phyloP scores from a whole-genome alignment of 768 basidiomycete genomes.

The Phaffia tasmanica region DNA sequence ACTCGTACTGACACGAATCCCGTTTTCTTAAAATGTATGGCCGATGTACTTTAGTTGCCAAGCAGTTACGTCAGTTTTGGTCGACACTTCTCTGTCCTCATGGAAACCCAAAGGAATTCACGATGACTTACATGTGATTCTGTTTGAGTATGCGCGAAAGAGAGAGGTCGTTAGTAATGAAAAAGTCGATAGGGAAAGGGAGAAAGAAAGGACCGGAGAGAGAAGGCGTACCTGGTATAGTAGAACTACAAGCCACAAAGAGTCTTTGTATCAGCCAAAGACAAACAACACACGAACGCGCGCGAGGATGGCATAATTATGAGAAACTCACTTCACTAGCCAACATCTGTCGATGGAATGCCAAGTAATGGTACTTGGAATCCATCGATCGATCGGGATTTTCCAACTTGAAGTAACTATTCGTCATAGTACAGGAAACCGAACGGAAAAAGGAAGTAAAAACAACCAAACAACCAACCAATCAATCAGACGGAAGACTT shows the following conservation, averaged over 20 bases:
- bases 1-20: conserved; percentile 35
- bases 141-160: too few relatives aligned
- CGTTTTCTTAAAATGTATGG: conserved; percentile 38
- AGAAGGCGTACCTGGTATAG: conserved; percentile 34
- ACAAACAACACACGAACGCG: too few relatives aligned
- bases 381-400: conserved; percentile 37
- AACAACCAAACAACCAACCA: too few relatives aligned
- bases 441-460: too few relatives aligned
- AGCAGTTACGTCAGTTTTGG: too few relatives aligned
- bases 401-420: conserved; percentile 22
- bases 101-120: too few relatives aligned
- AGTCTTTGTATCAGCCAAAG: too few relatives aligned
- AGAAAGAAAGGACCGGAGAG: conserved; percentile 34
- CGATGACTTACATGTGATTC: too few relatives aligned
- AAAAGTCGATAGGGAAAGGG: too few relatives aligned
- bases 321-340: conserved; percentile 31
- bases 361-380: conserved; percentile 35
- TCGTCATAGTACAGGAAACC: too few relatives aligned
- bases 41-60: conserved; percentile 21
- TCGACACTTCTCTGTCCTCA: conserved; percentile 3
- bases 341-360: conserved; percentile 38
- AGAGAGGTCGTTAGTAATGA: too few relatives aligned
- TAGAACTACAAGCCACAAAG: conserved; percentile 29
- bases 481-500: conserved; percentile 16
- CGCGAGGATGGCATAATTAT: not conserved